Evolutionary conservation across 1,284 basidiomycete species (phyloP), one percentile per base, ranked within the genome.

Genomic region (Rhodotorula sp.): DNA sequence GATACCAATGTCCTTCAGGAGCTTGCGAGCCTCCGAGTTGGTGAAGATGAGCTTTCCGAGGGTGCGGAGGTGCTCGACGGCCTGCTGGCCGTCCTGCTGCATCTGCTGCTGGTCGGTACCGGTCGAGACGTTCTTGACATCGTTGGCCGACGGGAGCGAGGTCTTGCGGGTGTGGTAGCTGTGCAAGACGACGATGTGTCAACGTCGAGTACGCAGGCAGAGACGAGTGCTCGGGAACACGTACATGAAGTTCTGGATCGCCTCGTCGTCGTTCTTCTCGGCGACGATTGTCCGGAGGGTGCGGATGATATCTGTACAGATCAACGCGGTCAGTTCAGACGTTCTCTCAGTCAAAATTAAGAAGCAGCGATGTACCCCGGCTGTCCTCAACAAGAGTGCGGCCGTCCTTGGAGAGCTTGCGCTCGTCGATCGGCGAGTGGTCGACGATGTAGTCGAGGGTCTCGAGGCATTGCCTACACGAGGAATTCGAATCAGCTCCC

Each of bases 1-100:
- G 74, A 92, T 81, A 43, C 88, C 88, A 77, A 92, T 87, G 82
- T 96, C 93, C 49, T 87, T 87, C 67, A 93, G 81, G 64, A 95
- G 88, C 82, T 97, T 97, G 79, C 93, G 90, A 52, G 91, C 89
- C 83, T 97, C 94, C 1, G 89, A 89, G 84, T 96, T 97, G 80
- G 93, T 95, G 76, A 92, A 84, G 78, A 97, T 86, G 76, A 97
- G 89, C 70, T 80, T 80, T 59, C 74, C 80, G 62, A 97, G 86
- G 0, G 92, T 93, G 74, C 92, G 90, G n/a, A 97, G 86, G 81
- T 97, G 91, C 68, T 86, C 85, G 59, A 90, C 87, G 23, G 92
- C 93, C 57, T 86, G 81, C 69, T 88, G 83, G 62, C 85, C 85
- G 67, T 94, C 91, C 34, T 83, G 79, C 70, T 85, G 84, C 14